These are phyloP conservation scores for Gracilaria domingensis DNA, from an alignment of 23 red algal genomes.

Conservation along the genomic window DNA sequence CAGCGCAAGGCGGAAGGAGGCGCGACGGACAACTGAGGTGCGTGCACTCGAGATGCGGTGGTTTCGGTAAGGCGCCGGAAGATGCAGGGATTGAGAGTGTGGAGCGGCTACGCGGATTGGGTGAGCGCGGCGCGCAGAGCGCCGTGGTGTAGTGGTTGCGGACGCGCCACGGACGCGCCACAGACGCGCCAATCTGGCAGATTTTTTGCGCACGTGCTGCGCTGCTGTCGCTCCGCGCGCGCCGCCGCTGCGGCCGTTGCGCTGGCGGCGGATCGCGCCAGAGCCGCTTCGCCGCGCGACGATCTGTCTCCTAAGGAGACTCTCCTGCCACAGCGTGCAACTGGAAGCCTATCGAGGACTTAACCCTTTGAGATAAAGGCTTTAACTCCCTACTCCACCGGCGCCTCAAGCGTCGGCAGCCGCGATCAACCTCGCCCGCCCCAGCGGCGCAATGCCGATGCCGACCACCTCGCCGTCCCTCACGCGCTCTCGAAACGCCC, in stretches of 20 bases:
- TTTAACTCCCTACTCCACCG: too few relatives aligned
- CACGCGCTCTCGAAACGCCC: conserved; percentile 24
- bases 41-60: too few relatives aligned
- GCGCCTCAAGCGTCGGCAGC: neutral
- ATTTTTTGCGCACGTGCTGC: conserved; percentile 26
- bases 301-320: too few relatives aligned
- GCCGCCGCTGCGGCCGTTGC: too few relatives aligned
- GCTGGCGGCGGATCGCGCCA: too few relatives aligned
- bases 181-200: neutral
- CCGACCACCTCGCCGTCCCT: conserved; percentile 3
- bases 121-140: neutral
- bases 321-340: too few relatives aligned
- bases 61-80: too few relatives aligned
- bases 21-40: too few relatives aligned
- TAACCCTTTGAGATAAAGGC: too few relatives aligned
- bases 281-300: too few relatives aligned
- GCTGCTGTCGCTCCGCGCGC: conserved; percentile 1
- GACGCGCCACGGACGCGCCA: neutral
- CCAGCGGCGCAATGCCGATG: conserved; percentile 16
- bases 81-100: too few relatives aligned
- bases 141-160: neutral
- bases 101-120: neutral
- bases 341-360: too few relatives aligned
- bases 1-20: neutral
- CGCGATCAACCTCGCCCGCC: neutral